These are phyloP conservation scores for Metschnikowia arizonensis DNA, from an alignment of 805 yeast genomes.

Conservation along the genomic window DNA sequence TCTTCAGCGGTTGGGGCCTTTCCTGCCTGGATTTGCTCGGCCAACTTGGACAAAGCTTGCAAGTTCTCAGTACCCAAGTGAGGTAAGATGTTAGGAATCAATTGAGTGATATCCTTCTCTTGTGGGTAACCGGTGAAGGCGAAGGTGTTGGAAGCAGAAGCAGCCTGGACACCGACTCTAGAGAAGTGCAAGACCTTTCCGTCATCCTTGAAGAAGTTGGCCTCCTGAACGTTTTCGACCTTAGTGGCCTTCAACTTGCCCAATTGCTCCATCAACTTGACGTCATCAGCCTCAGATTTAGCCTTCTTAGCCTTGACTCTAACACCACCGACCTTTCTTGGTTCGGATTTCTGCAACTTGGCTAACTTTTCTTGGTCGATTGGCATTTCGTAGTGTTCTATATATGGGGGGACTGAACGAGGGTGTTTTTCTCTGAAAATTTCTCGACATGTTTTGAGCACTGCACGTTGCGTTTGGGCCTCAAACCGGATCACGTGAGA, in stretches of 20 bases:
- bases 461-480: conserved; percentile 6
- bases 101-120: conserved; percentile 86
- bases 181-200: conserved; percentile 94
- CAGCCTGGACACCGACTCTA: conserved; percentile 94
- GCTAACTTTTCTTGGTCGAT: conserved; percentile 93
- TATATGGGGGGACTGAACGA: conserved; percentile 5
- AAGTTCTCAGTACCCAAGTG: conserved; percentile 96
- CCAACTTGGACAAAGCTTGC: conserved; percentile 82
- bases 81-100: conserved; percentile 90
- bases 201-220: conserved; percentile 95
- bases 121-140: conserved; percentile 94
- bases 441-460: conserved; percentile 17
- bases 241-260: conserved; percentile 87
- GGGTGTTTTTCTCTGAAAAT: conserved; percentile 12
- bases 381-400: conserved; percentile 49
- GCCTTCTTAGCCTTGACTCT: conserved; percentile 90
- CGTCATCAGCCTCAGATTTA: conserved; percentile 74
- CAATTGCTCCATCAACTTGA: conserved; percentile 84
- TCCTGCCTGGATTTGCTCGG: conserved; percentile 76
- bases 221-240: conserved; percentile 89
- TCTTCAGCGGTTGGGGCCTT: conserved; percentile 46
- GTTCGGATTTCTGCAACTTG: conserved; percentile 80
- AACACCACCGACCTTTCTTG: conserved; percentile 75
- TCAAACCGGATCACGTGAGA: conserved; percentile 12
- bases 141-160: conserved; percentile 84